These are phyloP conservation scores for Lipomyces orientalis DNA, from an alignment of 805 yeast genomes.

Conservation along the genomic window DNA sequence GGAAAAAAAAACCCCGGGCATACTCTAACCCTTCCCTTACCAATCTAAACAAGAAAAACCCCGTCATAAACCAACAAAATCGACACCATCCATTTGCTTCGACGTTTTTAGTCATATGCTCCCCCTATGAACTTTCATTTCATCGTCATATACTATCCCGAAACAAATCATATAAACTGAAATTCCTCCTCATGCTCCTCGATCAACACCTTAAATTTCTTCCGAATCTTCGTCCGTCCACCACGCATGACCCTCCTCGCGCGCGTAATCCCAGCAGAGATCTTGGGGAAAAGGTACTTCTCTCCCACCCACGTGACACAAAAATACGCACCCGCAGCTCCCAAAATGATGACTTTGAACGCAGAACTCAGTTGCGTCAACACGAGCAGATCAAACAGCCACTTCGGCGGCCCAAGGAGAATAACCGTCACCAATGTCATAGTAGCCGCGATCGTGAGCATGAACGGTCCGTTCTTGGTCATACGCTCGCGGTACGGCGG, in stretches of 20 bases:
- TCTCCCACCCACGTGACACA: slow-evolving; percentile 55
- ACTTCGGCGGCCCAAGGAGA: slow-evolving; percentile 59
- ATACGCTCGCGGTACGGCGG: slow-evolving; percentile 90
- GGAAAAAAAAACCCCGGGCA: not conserved
- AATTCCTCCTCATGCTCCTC: slow-evolving; percentile 32
- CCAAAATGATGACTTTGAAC: slow-evolving; percentile 60
- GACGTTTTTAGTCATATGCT: not conserved
- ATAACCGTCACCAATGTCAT: slow-evolving; percentile 56
- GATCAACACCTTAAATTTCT: slow-evolving; percentile 47
- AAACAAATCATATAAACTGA: slow-evolving; percentile 3
- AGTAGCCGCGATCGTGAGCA: slow-evolving; percentile 63
- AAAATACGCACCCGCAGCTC: slow-evolving; percentile 57
- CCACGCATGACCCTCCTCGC: slow-evolving; percentile 28
- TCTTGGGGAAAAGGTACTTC: slow-evolving; percentile 49
- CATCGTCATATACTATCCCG: not conserved
- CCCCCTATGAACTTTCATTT: not conserved
- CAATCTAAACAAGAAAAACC: not conserved
- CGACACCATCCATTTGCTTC: not conserved
- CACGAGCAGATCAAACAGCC: slow-evolving; percentile 74
- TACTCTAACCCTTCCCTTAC: not conserved
- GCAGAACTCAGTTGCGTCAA: slow-evolving; percentile 62
- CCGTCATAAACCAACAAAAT: not conserved
- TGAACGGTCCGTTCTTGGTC: slow-evolving; percentile 67
- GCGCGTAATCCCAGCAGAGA: slow-evolving; percentile 46
- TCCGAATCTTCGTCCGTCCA: slow-evolving; percentile 41